A percentile compares a stretch with the other conserved stretches of the same genome.
Conservation (phyloP, 495 filamentous ascomycete species). For the Aspergillus ellipticus region DNA sequence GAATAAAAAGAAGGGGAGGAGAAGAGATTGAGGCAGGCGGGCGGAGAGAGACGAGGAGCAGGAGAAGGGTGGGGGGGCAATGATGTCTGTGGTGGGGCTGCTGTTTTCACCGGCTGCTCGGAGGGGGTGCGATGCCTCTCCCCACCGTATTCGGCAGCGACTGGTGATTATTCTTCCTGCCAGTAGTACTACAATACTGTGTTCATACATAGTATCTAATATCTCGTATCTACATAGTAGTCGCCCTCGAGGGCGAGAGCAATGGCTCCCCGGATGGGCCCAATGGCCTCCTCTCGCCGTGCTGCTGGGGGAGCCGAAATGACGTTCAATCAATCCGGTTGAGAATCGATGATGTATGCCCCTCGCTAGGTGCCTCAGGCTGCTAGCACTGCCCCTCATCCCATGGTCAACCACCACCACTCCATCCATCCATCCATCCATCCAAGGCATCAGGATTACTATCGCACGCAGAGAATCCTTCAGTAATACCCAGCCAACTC, state of each 20-base stretch:
- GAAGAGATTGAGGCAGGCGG: neutral
- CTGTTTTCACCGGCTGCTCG: constrained; percentile 3
- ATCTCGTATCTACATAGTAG: too few relatives aligned
- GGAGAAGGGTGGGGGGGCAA: constrained; percentile 33
- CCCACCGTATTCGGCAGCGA: neutral
- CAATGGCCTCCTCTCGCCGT: too few relatives aligned
- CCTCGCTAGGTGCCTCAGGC: constrained; percentile 7
- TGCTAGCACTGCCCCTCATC: constrained; percentile 7
- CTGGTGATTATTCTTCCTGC: neutral
- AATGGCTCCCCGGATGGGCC: too few relatives aligned
- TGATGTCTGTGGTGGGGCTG: constrained; percentile 24
- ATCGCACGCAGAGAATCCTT: constrained; percentile 10
- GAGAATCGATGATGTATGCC: neutral
- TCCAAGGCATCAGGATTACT: too few relatives aligned
- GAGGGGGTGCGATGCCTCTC: constrained; percentile 3
- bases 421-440: too few relatives aligned
- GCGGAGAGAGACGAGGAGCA: constrained; percentile 24
- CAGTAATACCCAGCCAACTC: too few relatives aligned
- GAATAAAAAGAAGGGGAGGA: constrained; percentile 22
- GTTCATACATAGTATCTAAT: too few relatives aligned
- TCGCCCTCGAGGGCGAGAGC: too few relatives aligned
- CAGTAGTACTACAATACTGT: too few relatives aligned
- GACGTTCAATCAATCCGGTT: too few relatives aligned
- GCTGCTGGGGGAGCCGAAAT: too few relatives aligned
- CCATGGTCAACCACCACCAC: too few relatives aligned